phyloP scores from a whole-genome alignment of 805 yeast genomes.

The Nematodospora valgi region DNA sequence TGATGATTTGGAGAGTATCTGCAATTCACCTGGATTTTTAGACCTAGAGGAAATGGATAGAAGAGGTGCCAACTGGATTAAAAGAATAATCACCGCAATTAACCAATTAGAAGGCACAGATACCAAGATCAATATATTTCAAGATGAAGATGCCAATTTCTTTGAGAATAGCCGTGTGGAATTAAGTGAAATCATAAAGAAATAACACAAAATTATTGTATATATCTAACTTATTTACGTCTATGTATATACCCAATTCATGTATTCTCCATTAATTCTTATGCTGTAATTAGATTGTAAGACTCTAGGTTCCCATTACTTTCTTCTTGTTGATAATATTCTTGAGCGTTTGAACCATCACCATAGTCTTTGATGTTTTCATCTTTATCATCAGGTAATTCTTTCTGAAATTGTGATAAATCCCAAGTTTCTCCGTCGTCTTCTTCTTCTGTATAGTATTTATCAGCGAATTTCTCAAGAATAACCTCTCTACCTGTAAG shows the following conservation, averaged over 20 bases:
- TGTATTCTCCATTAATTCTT: slow-evolving; percentile 2
- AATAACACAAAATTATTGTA: slow-evolving; percentile 8
- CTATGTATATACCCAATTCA: neutral
- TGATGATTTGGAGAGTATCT: slow-evolving; percentile 23
- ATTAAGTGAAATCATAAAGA: slow-evolving; percentile 8
- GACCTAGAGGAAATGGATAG: slow-evolving; percentile 36
- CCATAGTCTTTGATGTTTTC: slow-evolving; percentile 66
- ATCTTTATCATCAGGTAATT: slow-evolving; percentile 48
- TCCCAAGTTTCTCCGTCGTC: slow-evolving; percentile 54
- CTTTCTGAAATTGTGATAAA: slow-evolving; percentile 53
- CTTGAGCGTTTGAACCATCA: slow-evolving; percentile 49
- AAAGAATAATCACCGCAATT: slow-evolving; percentile 27
- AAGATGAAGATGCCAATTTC: slow-evolving; percentile 34
- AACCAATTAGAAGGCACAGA: slow-evolving; percentile 24
- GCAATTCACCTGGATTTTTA: slow-evolving; percentile 19
- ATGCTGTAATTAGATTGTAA: slow-evolving; percentile 3
- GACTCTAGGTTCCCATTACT: slow-evolving; percentile 4
- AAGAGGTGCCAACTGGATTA: slow-evolving; percentile 38
- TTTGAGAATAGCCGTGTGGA: slow-evolving; percentile 17
- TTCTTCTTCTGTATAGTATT: slow-evolving; percentile 52
- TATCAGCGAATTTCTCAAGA: slow-evolving; percentile 55
- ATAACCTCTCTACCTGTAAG: slow-evolving; percentile 70
- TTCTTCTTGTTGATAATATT: slow-evolving; percentile 14
- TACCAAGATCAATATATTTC: slow-evolving; percentile 28
- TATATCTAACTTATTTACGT: neutral